Base-by-base conservation (phyloP, 305 asterid genomes). In the Coffea humblotiana region DNA sequence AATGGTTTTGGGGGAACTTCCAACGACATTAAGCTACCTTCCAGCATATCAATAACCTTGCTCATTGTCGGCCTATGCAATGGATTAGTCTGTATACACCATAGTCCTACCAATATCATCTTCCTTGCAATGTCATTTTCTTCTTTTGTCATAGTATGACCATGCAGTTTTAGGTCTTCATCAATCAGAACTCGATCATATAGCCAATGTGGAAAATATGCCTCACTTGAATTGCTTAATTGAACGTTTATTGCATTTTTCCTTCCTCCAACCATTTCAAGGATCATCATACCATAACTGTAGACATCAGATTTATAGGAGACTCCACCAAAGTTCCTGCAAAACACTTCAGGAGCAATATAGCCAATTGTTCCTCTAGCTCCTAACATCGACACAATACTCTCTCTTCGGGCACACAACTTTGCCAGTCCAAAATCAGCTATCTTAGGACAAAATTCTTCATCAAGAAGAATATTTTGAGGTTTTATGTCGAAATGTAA, bases 241-340 rank as follows among this genome's bases (percentile, higher is more conserved):
- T 10, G 54, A 0, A 0, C 76, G 27, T 75, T 79, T 35, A 27
- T 27, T 14, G 54, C 77, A 68, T 79, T 84, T 12, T 49, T 80
- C 79, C 67, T 80, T 3, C 80, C 78, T 56, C 43, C 87, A 35
- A 19, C 87, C 47, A 86, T 90, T n/a, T 90, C 92, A 29, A 90
- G 61, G 60, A 83, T 73, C 91, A 90, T 80, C 91, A 89, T 88
- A 15, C 91, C 91, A 1, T 82, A 88, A 68, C 91, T 88, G 68
- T 87, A 87, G 16, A 90, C 94, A 37, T 90, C 92, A 0, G 92
- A 86, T 40, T 89, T 89, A 37, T 81, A 81, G 19, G 91, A 87
- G 1, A 86, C 84, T 12, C 74, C 83, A 19, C 91, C 91, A 12
- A 90, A 71, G 60, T 71, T 82, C 49, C 86, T 78, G 13, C 79